Conservation (phyloP, 192 early-diverging fungal species). For the Spizellomyces punctatus region DNA sequence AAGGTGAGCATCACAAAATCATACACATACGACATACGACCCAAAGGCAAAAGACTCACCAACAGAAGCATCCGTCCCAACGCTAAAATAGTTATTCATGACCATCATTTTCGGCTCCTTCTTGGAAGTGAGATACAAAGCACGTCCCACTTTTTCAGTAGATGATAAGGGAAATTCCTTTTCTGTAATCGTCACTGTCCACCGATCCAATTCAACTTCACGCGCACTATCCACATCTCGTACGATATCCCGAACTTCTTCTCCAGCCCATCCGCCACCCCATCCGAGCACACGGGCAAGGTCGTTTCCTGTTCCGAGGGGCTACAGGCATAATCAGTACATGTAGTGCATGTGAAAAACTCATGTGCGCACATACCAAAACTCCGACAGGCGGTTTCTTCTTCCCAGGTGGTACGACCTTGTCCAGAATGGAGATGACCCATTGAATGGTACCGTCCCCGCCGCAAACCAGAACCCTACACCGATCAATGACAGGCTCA, state of each 20-base stretch:
- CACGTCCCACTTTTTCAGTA: slow-evolving; percentile 27
- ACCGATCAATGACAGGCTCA: slow-evolving; percentile 29
- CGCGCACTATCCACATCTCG: slow-evolving; percentile 23
- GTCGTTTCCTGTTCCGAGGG: slow-evolving; percentile 58
- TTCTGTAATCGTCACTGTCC: slow-evolving; percentile 17
- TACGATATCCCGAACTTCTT: slow-evolving; percentile 22
- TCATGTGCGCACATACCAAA: slow-evolving; percentile 6
- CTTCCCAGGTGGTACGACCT: slow-evolving; percentile 20
- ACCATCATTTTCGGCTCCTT: slow-evolving; percentile 15
- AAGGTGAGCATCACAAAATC: no score
- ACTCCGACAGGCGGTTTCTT: slow-evolving; percentile 40
- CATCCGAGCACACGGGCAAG: slow-evolving; percentile 49
- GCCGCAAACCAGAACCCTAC: slow-evolving; percentile 41
- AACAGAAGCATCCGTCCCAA: slow-evolving; percentile 33
- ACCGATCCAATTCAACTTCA: slow-evolving; percentile 27
- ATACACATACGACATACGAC: no score
- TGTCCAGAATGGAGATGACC: slow-evolving; percentile 46
- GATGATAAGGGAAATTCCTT: neutral
- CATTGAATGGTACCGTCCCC: slow-evolving; percentile 53
- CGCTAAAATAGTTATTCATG: slow-evolving; percentile 37
- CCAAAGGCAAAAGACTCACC: neutral
- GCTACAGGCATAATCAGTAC: slow-evolving; percentile 5
- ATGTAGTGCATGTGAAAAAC: neutral
- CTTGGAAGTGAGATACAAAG: neutral
- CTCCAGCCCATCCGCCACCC: slow-evolving; percentile 38